phyloP scores from a whole-genome alignment of 2,329 filamentous ascomycete genomes.

The Xylaria sp. region DNA sequence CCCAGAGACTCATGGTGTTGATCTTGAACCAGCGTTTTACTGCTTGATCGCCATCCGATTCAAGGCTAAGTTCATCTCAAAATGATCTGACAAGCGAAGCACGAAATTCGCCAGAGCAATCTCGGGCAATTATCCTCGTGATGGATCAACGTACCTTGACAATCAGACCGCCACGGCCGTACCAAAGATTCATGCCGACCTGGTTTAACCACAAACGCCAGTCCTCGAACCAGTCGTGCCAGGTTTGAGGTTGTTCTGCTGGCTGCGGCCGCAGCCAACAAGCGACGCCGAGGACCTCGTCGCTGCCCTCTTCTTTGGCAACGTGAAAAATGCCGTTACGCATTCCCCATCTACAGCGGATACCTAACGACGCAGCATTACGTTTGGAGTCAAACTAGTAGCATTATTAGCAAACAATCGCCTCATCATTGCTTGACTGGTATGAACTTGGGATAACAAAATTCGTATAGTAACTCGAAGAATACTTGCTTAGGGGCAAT shows the following conservation, averaged over 20 bases:
- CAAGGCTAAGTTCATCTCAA: slow-evolving; percentile 9
- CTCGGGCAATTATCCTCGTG: not conserved
- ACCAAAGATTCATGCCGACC: slow-evolving; percentile 72
- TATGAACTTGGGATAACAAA: not conserved
- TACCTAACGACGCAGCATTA: slow-evolving; percentile 70
- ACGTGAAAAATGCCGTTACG: slow-evolving; percentile 75
- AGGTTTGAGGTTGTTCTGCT: slow-evolving; percentile 60
- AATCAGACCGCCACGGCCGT: slow-evolving; percentile 74
- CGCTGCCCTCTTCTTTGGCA: slow-evolving; percentile 66
- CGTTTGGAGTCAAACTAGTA: slow-evolving; percentile 65
- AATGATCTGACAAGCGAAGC: slow-evolving; percentile 14
- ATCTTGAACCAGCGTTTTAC: slow-evolving; percentile 1
- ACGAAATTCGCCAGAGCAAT: not conserved
- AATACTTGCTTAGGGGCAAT: slow-evolving; percentile 3
- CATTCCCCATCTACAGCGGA: slow-evolving; percentile 77
- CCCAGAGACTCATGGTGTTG: slow-evolving; percentile 1
- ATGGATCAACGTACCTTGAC: slow-evolving; percentile 57
- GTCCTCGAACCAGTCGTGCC: slow-evolving; percentile 69
- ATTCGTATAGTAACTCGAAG: not conserved
- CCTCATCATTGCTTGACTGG: not conserved
- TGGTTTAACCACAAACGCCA: slow-evolving; percentile 76
- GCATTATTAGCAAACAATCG: slow-evolving; percentile 6
- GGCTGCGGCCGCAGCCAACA: slow-evolving; percentile 75
- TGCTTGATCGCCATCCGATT: slow-evolving; percentile 8
- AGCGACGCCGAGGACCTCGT: slow-evolving; percentile 72